Evolutionary conservation across 2,329 filamentous ascomycete genomes (phyloP), one percentile per base, ranked within the genome.

Genomic region (Fusarium ramigenum): DNA sequence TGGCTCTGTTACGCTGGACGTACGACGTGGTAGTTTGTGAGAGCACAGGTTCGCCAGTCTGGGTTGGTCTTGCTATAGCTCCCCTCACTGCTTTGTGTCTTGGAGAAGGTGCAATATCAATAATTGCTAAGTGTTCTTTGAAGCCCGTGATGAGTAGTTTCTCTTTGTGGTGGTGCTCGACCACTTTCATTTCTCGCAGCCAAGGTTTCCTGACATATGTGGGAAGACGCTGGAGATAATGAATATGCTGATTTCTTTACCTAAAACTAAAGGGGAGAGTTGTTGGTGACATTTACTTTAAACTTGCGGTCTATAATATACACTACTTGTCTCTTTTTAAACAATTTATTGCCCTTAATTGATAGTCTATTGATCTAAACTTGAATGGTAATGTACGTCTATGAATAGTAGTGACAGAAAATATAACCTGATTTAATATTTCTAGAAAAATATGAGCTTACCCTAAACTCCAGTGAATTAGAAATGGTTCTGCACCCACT

Each of bases 201-300:
- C 9, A 39, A 39, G 9, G 9, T 39, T 9, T 39, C 18, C 18
- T 1, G 11, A 39, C 5, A 9, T 19, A 1, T 12, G 23, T 14
- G 7, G 6, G 19, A 28, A 21, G 12, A 28, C 6, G 25, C 8
- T 28, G 25, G 19, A 4, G 12, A 21, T 4, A 0, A 11, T 16
- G 0, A 28, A 10, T 2, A 28, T 15, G 4, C 21, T 8, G 4
- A 7, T 8, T 0, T 12, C 0, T 15, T 28, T 0, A 21, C 7
- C 9, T 9, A 21, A 21, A 9, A 7, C 12, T 10, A 0, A 0
- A 16, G 19, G 44, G 21, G 4, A 16, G 15, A 3, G 2, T 16
- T 5, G 2, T 47, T 2, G 7, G 8, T 11, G 3, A 3, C 5
- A 21, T 2, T 46, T n/a, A 25, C 9, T 9, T 19, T 4, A 2